A percentile compares a stretch with the other conserved stretches of the same genome.
Conservation (phyloP, 2,329 filamentous ascomycete species). For the Polytolypa hystricis region DNA sequence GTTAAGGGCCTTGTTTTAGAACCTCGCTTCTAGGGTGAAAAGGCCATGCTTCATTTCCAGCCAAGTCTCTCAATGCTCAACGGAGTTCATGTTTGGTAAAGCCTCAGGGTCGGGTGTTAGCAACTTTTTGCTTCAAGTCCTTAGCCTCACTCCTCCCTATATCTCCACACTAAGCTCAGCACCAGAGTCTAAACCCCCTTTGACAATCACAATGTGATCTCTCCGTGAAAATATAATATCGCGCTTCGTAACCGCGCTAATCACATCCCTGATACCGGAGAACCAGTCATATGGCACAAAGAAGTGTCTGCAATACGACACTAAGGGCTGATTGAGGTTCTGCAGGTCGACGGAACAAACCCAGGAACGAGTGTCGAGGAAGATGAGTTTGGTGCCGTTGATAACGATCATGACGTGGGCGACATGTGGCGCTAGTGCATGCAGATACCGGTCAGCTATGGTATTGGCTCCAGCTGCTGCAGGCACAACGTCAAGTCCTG, state of each 20-base stretch:
- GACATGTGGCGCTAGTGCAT: constrained; percentile 8
- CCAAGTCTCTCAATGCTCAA: too few species aligned
- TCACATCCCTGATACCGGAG: constrained; percentile 14
- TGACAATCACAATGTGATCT: constrained; percentile 18
- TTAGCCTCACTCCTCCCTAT: too few species aligned
- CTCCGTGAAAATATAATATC: constrained; percentile 18
- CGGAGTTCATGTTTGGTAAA: too few species aligned
- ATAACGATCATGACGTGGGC: constrained; percentile 15
- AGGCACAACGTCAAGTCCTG: too few species aligned
- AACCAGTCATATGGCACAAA: constrained; percentile 26
- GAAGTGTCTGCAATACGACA: constrained; percentile 19
- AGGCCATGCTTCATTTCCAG: too few species aligned
- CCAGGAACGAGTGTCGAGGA: constrained; percentile 19
- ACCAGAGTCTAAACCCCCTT: constrained; percentile 17
- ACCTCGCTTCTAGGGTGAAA: too few species aligned
- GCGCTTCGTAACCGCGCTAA: constrained; percentile 12
- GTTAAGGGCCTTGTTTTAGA: too few species aligned
- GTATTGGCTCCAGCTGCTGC: too few species aligned
- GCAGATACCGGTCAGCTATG: too few species aligned
- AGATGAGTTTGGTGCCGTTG: constrained; percentile 15
- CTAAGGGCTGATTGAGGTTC: constrained; percentile 1
- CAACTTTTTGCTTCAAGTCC: too few species aligned
- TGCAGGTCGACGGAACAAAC: constrained; percentile 18
- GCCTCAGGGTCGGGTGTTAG: too few species aligned
- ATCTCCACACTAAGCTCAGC: background rate